phyloP scores from a whole-genome alignment of 768 basidiomycete species.

The Mycena floridula region DNA sequence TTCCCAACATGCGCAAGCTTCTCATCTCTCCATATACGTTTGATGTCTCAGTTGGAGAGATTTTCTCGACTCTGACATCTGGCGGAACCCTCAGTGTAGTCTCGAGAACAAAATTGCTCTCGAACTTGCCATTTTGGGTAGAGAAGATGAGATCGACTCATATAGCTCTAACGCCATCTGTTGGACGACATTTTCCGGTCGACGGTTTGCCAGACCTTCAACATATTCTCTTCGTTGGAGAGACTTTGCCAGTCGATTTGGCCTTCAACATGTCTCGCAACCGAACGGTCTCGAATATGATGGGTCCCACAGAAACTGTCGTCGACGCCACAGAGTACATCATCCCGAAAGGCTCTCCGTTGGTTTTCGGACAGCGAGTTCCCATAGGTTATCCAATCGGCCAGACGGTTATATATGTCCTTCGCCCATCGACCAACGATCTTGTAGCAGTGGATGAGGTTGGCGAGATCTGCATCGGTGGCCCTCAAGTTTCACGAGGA shows the following conservation, averaged over 20 bases:
- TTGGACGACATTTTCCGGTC: conserved; percentile 19
- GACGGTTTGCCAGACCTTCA: conserved; percentile 19
- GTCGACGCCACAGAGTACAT: conserved; percentile 22
- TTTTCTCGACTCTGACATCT: conserved; percentile 14
- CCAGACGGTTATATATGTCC: too few species aligned
- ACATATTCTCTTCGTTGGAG: conserved; percentile 19
- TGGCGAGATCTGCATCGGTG: conserved; percentile 19
- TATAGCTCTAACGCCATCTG: conserved; percentile 23
- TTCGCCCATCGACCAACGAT: too few species aligned
- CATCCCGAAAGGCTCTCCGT: conserved; percentile 8
- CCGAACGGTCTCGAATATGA: conserved; percentile 24
- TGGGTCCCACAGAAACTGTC: conserved; percentile 26
- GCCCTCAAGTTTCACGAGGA: conserved; percentile 17
- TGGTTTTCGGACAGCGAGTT: conserved; percentile 7
- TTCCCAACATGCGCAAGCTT: conserved; percentile 6
- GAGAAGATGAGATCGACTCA: conserved; percentile 18
- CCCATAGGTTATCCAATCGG: conserved; percentile 2
- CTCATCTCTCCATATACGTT: conserved; percentile 23
- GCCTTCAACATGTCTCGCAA: conserved; percentile 16
- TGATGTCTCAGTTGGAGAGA: conserved; percentile 13
- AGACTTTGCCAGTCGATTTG: conserved; percentile 13
- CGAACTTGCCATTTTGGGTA: conserved; percentile 20
- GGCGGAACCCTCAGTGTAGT: conserved; percentile 15
- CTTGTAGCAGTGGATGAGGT: too few species aligned
- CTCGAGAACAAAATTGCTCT: conserved; percentile 18